Conservation (phyloP, 140 eudicot species). For the Ambrosia hybrid region DNA sequence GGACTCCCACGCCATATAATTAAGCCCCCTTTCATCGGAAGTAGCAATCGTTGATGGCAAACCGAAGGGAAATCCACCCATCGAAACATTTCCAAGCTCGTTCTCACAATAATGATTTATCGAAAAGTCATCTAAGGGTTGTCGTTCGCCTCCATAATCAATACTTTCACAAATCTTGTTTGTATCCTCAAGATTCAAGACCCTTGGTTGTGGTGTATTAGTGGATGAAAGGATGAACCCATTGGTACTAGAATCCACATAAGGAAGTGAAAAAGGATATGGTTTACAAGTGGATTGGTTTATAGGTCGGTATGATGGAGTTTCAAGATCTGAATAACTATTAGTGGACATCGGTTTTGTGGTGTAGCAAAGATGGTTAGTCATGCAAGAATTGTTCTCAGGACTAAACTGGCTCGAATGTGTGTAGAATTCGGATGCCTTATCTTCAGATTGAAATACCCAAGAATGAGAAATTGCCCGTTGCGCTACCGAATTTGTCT, state of each 20-base stretch:
- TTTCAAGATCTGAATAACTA: slow-evolving; percentile 42
- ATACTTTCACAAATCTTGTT: slow-evolving; percentile 34
- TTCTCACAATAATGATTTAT: slow-evolving; percentile 34
- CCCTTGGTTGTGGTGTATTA: slow-evolving; percentile 23
- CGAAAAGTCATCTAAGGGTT: slow-evolving; percentile 39
- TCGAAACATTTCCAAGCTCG: slow-evolving; percentile 39
- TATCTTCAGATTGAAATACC: slow-evolving; percentile 48
- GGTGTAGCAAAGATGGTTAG: slow-evolving; percentile 34
- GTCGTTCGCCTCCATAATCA: slow-evolving; percentile 37
- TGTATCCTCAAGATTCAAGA: slow-evolving; percentile 30
- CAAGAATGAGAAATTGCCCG: slow-evolving; percentile 74
- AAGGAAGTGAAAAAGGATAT: slow-evolving; percentile 29
- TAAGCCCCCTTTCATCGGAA: slow-evolving; percentile 44
- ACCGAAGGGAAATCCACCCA: slow-evolving; percentile 46
- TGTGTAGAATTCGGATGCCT: slow-evolving; percentile 37
- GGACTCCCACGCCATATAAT: slow-evolving; percentile 37
- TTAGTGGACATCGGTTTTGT: slow-evolving; percentile 31
- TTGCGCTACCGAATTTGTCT: slow-evolving; percentile 64
- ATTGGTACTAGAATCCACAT: slow-evolving; percentile 25
- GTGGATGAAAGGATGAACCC: slow-evolving; percentile 46
- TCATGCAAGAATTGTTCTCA: slow-evolving; percentile 51
- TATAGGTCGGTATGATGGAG: slow-evolving; percentile 34
- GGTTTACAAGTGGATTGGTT: slow-evolving; percentile 34
- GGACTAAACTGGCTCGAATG: slow-evolving; percentile 29
- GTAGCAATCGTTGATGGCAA: slow-evolving; percentile 32